These are phyloP conservation scores for Hypoxylon lenormandii DNA, from an alignment of 495 filamentous ascomycete species.

Conservation along the genomic window DNA sequence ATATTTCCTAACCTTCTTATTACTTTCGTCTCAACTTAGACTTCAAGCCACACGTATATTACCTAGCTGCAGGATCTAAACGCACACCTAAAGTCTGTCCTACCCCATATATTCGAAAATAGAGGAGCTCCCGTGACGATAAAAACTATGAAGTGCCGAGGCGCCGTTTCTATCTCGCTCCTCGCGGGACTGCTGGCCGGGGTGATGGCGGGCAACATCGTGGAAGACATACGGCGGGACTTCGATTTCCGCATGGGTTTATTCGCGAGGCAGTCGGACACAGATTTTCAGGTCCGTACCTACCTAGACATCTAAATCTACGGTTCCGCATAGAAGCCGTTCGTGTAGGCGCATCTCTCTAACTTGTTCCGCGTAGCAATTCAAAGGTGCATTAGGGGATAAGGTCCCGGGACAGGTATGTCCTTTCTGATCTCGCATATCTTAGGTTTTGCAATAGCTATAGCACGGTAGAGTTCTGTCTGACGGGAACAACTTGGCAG, in stretches of 20 bases:
- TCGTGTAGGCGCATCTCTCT: no score
- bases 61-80: no score
- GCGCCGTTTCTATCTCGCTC: conserved; percentile 29
- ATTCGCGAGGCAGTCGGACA: conserved; percentile 33
- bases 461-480: neutral
- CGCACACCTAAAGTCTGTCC: no score
- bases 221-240: conserved; percentile 41
- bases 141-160: conserved; percentile 34
- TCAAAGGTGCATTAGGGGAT: conserved; percentile 23
- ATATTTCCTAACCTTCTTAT: no score
- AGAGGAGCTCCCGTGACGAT: neutral
- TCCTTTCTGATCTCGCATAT: neutral
- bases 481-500: conserved; percentile 6
- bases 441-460: no score
- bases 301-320: neutral
- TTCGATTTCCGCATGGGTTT: conserved; percentile 42
- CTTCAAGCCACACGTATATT: no score
- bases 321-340: neutral
- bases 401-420: conserved; percentile 25
- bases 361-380: conserved; percentile 17
- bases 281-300: conserved; percentile 37
- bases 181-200: conserved; percentile 34
- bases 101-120: neutral
- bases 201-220: conserved; percentile 29
- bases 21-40: no score